Conservation (phyloP, 2,329 filamentous ascomycete species). For the Botrytis elliptica region DNA sequence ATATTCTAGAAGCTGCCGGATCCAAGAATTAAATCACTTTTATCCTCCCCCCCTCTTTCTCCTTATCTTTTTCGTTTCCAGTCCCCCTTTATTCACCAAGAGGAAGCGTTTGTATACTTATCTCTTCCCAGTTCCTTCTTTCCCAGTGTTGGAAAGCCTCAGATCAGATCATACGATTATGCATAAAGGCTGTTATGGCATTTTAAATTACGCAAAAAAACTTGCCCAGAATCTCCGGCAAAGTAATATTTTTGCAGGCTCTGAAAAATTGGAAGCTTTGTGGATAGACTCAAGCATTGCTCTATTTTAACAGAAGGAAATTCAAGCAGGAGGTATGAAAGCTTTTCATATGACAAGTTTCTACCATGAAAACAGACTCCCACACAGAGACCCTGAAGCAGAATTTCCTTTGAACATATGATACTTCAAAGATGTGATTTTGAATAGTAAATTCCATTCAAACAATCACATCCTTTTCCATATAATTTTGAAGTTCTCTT, state of each 20-base stretch:
- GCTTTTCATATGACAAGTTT: not conserved
- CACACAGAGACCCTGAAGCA: not conserved
- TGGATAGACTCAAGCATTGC: not conserved
- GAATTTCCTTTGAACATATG: not conserved
- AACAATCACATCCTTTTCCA: not conserved
- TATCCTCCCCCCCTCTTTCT: not conserved
- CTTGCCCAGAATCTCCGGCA: not conserved
- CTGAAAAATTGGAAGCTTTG: not conserved
- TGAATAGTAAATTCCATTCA: too few species aligned
- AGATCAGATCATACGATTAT: not conserved
- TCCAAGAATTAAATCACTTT: not conserved
- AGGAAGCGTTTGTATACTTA: not conserved
- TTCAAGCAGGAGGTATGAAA: not conserved
- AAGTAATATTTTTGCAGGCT: not conserved
- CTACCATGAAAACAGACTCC: not conserved
- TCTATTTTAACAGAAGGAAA: not conserved
- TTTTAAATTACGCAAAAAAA: not conserved
- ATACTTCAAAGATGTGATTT: not conserved
- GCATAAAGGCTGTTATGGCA: not conserved
- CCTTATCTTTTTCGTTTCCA: not conserved
- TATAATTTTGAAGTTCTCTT: not conserved
- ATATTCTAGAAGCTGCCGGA: not conserved
- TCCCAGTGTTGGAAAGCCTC: not conserved
- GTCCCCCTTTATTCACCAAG: not conserved
- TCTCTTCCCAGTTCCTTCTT: too few species aligned